Base-by-base conservation (phyloP, 352 stramenopile genomes). In the Plasmopara halstedii region DNA sequence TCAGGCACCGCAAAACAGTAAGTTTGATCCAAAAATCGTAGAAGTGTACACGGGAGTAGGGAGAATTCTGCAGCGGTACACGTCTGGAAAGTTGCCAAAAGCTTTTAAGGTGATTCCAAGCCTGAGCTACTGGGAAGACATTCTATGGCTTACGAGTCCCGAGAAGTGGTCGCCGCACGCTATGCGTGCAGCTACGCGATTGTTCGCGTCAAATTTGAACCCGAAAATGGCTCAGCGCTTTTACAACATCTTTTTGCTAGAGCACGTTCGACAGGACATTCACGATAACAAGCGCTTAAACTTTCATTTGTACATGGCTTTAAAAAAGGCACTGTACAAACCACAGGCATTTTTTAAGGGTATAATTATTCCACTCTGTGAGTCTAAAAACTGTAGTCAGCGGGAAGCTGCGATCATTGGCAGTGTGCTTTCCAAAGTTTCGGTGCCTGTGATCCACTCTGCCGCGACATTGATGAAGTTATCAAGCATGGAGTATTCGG, bases 61-160 rank as follows among this genome's bases (percentile, higher is more conserved):
- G 42, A 97, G 97, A 65, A 94, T 99, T 41, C 65, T 99, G 33
- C 81, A 88, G 55, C 79, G 88, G 20, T 99, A 99, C 75, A 98
- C 92, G 35, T 94, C 91, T 4, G 97, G 97, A 38, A 99, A 99
- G 65, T 71, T 99, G 32, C 97, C 97, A 6, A 99, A 99, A 74
- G 96, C 97, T 14, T 99, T 99, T 74, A 99, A 99, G 76, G 97
- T 99, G 26, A 97, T 99, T 50, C 97, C 97, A 17, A 97, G 90
- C 19, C 63, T 99, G 38, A 95, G 78, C 52, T 98, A 99, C 70
- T 99, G 97, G 97, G 97, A 99, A 56, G 95, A 94, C 50, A 93
- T 95, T 62, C 62, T 99, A 50, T 99, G 96, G 78, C 77, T 99
- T 33, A 99, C 97, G 19, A 84, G 77, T 45, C 97, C 97, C 3